Conservation (phyloP, 495 filamentous ascomycete species). For the Haplographium delicatum region DNA sequence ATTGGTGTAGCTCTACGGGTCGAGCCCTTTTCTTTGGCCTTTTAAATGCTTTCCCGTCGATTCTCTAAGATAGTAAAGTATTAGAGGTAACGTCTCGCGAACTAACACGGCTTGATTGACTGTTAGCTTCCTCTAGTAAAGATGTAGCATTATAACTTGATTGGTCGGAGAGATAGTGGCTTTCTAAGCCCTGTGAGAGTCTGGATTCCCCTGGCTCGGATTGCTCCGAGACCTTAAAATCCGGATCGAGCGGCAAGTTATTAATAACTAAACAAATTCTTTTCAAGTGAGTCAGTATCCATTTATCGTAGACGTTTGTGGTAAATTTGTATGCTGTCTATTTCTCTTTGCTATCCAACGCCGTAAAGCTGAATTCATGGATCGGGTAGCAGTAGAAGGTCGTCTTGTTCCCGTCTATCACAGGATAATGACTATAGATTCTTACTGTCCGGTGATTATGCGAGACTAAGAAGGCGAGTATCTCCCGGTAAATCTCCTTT, state of each 20-base stretch:
- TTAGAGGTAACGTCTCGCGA: slow-evolving; percentile 3
- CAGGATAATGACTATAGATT: neutral
- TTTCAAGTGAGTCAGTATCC: neutral
- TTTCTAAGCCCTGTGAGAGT: slow-evolving; percentile 5
- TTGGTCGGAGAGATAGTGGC: slow-evolving; percentile 6
- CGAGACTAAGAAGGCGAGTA: neutral
- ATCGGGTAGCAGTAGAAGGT: neutral
- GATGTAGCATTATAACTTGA: slow-evolving; percentile 8
- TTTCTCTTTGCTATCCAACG: neutral
- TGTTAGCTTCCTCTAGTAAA: slow-evolving; percentile 12
- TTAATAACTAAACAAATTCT: neutral
- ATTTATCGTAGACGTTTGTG: neutral
- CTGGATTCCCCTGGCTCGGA: neutral
- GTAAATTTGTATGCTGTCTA: neutral
- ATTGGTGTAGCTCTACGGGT: slow-evolving; percentile 14
- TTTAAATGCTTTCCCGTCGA: slow-evolving; percentile 16
- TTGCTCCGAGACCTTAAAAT: neutral
- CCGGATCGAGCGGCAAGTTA: neutral
- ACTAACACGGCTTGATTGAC: slow-evolving; percentile 15
- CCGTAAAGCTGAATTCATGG: neutral
- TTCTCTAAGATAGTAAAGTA: slow-evolving; percentile 3
- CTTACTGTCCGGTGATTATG: neutral
- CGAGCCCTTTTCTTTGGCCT: slow-evolving; percentile 12
- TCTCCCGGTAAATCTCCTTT: neutral
- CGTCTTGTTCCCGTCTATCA: neutral